These are phyloP conservation scores for Nematocida sp. DNA, from an alignment of 371 early-diverging fungal genomes.

Conservation along the genomic window DNA sequence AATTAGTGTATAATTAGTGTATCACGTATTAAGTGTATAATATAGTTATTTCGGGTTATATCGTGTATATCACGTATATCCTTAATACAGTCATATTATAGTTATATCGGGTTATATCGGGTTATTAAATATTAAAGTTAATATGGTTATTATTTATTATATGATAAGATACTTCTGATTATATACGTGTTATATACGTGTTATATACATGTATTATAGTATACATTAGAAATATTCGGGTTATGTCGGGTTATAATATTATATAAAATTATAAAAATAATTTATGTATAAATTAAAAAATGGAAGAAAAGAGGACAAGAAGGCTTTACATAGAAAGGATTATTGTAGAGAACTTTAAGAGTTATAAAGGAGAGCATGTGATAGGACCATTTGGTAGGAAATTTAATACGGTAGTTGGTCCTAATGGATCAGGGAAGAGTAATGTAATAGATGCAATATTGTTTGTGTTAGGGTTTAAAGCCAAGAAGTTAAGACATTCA, in stretches of 20 bases:
- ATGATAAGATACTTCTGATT: no score
- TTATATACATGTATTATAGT: no score
- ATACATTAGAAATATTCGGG: background rate
- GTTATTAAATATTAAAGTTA: no score
- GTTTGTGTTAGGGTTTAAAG: slow-evolving; percentile 98
- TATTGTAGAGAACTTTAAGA: slow-evolving; percentile 69
- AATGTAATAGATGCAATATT: slow-evolving; percentile 97
- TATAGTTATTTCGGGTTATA: no score
- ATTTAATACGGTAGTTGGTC: slow-evolving; percentile 80
- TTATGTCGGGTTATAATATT: background rate
- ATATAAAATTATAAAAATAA: background rate
- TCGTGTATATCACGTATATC: no score
- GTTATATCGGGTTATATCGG: no score
- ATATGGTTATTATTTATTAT: no score
- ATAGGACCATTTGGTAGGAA: slow-evolving; percentile 62
- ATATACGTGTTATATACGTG: no score
- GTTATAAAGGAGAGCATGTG: slow-evolving; percentile 68
- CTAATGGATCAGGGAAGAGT: slow-evolving; percentile 98
- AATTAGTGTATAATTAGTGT: no score
- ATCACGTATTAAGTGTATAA: no score
- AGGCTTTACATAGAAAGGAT: slow-evolving; percentile 52
- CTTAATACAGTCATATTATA: no score
- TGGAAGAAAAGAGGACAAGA: slow-evolving; percentile 25
- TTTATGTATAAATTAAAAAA: slow-evolving; percentile 38
- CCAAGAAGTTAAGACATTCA: slow-evolving; percentile 94